These are phyloP conservation scores for Purpureocillium takamizusanense DNA, from an alignment of 2,329 filamentous ascomycete genomes.

Conservation along the genomic window DNA sequence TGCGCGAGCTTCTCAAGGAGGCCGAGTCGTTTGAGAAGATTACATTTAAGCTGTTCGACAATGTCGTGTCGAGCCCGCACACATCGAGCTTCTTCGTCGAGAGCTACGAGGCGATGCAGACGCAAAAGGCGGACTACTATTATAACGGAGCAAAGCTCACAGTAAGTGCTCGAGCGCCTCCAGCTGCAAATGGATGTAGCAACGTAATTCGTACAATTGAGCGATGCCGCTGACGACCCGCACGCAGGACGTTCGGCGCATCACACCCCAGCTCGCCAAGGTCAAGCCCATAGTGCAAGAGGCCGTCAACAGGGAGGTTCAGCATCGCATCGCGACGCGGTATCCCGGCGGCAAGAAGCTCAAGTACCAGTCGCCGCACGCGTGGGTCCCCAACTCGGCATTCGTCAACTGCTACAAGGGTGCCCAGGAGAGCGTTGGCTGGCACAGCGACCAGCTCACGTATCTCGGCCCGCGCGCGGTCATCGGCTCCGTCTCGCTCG, in stretches of 20 bases:
- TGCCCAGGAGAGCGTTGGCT: constrained; percentile 74
- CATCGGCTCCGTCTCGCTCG: constrained; percentile 84
- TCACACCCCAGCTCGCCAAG: constrained; percentile 64
- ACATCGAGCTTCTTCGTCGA: constrained; percentile 79
- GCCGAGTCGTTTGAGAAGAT: constrained; percentile 59
- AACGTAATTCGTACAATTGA: not conserved
- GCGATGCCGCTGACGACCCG: not conserved
- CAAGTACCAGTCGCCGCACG: constrained; percentile 61
- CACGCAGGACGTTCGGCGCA: constrained; percentile 63
- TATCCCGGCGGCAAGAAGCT: constrained; percentile 68
- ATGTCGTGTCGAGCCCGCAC: constrained; percentile 76
- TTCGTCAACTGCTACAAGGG: constrained; percentile 94
- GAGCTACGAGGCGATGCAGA: constrained; percentile 56
- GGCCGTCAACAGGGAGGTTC: constrained; percentile 71
- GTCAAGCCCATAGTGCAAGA: constrained; percentile 63
- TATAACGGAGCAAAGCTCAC: constrained; percentile 75
- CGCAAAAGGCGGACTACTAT: constrained; percentile 70
- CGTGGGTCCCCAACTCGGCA: constrained; percentile 80
- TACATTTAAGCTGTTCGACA: constrained; percentile 82
- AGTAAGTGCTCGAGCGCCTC: constrained; percentile 21
- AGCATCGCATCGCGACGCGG: constrained; percentile 55
- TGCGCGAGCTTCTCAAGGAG: constrained; percentile 69
- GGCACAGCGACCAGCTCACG: constrained; percentile 86
- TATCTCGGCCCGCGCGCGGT: constrained; percentile 83
- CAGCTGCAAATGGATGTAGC: not conserved